These are phyloP conservation scores for Diaporthe vexans DNA, from an alignment of 2,329 filamentous ascomycete species.

Conservation along the genomic window DNA sequence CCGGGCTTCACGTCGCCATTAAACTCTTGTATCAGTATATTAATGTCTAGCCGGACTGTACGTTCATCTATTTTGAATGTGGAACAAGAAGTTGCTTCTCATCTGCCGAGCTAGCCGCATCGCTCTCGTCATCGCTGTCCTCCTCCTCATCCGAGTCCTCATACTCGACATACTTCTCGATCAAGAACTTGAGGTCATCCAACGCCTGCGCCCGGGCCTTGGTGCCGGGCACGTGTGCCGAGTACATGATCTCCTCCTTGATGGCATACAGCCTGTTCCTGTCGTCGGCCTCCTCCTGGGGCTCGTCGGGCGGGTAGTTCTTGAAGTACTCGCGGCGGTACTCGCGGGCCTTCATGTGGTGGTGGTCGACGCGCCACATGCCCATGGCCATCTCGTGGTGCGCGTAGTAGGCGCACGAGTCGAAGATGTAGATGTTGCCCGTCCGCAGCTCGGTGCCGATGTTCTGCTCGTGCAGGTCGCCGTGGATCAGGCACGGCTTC, in stretches of 20 bases:
- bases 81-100: conserved; percentile 25
- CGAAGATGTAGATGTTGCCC: conserved; percentile 52
- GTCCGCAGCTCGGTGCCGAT: conserved; percentile 51
- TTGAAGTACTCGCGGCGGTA: conserved; percentile 41
- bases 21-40: neutral
- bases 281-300: conserved; percentile 40
- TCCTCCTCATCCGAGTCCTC: conserved; percentile 25
- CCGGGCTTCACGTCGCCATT: neutral
- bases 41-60: neutral
- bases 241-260: conserved; percentile 39
- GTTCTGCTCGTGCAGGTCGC: conserved; percentile 59
- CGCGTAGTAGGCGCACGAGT: conserved; percentile 55
- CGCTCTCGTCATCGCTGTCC: neutral
- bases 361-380: conserved; percentile 48
- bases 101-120: neutral
- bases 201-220: conserved; percentile 30
- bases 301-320: conserved; percentile 38
- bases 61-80: neutral
- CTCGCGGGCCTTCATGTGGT: conserved; percentile 38
- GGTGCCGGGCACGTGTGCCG: conserved; percentile 29
- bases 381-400: conserved; percentile 57
- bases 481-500: conserved; percentile 54
- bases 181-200: conserved; percentile 30
- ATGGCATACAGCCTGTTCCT: conserved; percentile 39
- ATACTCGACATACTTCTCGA: conserved; percentile 30